Evolutionary conservation across 176 grass and related monocot genomes (phyloP), one percentile per base, ranked within the genome.

Genomic region (Triticum turgidum): DNA sequence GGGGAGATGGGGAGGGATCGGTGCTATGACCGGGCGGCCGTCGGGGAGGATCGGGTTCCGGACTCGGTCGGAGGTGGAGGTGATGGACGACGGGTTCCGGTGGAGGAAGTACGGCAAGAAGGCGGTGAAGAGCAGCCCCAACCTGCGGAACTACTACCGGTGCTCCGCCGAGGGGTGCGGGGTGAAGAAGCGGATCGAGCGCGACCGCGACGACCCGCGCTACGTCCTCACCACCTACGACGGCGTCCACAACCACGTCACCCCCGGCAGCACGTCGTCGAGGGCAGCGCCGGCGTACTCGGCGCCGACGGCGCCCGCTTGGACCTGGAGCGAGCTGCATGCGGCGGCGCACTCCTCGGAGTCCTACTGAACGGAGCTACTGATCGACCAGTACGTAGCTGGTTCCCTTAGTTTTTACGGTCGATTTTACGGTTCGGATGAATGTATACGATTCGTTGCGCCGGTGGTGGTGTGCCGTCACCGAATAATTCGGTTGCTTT

Each of bases 91-190:
- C 58, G 97, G 97, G 21, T 99, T 93, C 92, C 94, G 91, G 88
- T 99, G 97, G 97, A 83, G 97, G 82, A 99, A 99, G 89, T 99
- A 99, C 71, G 97, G 97, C 63, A 99, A 99, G 80, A 99, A 99
- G 83, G 87, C 83, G 33, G 92, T 99, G 14, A 99, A 99, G 91
- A 93, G 89, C 87, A 99, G 92, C 88, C 97, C 97, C 14, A 99
- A 99, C 85, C 97, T 92, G 62, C 88, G 97, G 77, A 99, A 99
- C 80, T 99, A 99, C 76, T 99, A 90, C 82, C 88, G 90, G 5
- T 99, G 97, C 88, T 89, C 97, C 52, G 61, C 17, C 24, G 85
- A 91, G 27, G 94, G 81, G 0, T 99, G 97, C 72, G 84, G 89
- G 44, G 97, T 99, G 35, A 99, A 97, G 92, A 99, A 99, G 88